phyloP scores from a whole-genome alignment of 257 asterid species.

The Solanum etuberosum region DNA sequence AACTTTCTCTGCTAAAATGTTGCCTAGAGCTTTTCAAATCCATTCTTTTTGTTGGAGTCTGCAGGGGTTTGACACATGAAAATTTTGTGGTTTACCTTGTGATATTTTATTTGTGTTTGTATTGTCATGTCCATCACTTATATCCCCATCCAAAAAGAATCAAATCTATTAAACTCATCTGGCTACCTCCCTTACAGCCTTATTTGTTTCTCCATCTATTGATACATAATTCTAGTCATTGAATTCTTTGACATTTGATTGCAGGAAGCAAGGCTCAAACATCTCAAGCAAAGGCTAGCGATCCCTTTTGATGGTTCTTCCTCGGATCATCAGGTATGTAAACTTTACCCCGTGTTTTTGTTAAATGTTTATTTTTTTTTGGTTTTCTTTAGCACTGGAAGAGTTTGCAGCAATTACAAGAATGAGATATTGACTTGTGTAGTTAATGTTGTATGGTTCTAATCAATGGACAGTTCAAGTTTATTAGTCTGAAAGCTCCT shows the following conservation, averaged over 20 bases:
- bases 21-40: not conserved
- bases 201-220: not conserved
- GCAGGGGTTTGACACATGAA: not conserved
- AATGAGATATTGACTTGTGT: not conserved
- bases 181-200: not conserved
- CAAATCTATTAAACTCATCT: not conserved
- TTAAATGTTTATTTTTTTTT: not conserved
- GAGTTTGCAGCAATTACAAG: not conserved
- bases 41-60: not conserved
- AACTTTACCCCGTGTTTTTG: not conserved
- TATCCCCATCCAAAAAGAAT: not conserved
- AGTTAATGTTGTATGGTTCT: not conserved
- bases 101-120: not conserved
- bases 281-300: constrained; percentile 62
- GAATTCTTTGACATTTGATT: constrained; percentile 16
- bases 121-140: not conserved
- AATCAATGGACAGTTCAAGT: not conserved
- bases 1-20: not conserved
- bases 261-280: constrained; percentile 78
- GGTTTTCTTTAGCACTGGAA: not conserved
- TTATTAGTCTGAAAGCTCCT: not conserved
- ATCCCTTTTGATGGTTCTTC: constrained; percentile 78
- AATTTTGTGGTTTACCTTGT: not conserved
- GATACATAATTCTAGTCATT: not conserved
- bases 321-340: constrained; percentile 76